Evolutionary conservation across 495 filamentous ascomycete genomes (phyloP).

Genomic region (Paragyromitra xinjiangensis): DNA sequence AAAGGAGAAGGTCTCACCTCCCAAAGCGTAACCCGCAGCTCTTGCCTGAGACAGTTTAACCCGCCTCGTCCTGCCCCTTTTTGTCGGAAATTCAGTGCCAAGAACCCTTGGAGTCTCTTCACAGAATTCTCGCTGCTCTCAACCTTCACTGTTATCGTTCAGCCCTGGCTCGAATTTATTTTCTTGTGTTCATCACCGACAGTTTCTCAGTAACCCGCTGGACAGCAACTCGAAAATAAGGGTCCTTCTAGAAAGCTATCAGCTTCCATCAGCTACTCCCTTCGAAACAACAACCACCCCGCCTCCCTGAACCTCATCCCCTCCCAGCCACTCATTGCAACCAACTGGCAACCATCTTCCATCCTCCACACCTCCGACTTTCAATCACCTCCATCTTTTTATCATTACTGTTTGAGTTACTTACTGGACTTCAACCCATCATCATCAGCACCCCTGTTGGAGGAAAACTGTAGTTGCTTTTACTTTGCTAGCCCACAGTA

Average conservation of each 20-base stretch:
- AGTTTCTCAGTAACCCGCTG: slow-evolving; percentile 29
- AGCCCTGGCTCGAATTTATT: slow-evolving; percentile 45
- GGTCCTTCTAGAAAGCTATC: slow-evolving; percentile 45
- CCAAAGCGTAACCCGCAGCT: slow-evolving; percentile 22
- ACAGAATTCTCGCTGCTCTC: slow-evolving; percentile 42
- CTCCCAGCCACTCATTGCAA: slow-evolving; percentile 40
- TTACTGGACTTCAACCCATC: slow-evolving; percentile 33
- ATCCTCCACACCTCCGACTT: slow-evolving; percentile 44
- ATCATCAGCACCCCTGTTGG: slow-evolving; percentile 25
- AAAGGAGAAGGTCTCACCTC: slow-evolving; percentile 18
- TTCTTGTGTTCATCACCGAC: slow-evolving; percentile 47
- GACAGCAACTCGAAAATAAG: slow-evolving; percentile 45
- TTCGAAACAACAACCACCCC: slow-evolving; percentile 47
- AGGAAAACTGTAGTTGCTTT: slow-evolving; percentile 29
- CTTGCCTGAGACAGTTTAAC: slow-evolving; percentile 47
- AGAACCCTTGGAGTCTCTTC: slow-evolving; percentile 38
- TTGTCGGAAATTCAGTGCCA: slow-evolving; percentile 41
- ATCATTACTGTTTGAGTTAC: slow-evolving; percentile 53
- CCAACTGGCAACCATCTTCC: slow-evolving; percentile 44
- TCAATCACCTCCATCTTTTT: slow-evolving; percentile 39
- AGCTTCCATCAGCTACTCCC: slow-evolving; percentile 48
- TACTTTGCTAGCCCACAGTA: slow-evolving; percentile 36
- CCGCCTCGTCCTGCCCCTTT: slow-evolving; percentile 53
- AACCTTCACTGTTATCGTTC: slow-evolving; percentile 34
- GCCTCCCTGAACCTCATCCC: slow-evolving; percentile 38